phyloP scores from a whole-genome alignment of 2,329 filamentous ascomycete species.

The Talaromyces piceae region DNA sequence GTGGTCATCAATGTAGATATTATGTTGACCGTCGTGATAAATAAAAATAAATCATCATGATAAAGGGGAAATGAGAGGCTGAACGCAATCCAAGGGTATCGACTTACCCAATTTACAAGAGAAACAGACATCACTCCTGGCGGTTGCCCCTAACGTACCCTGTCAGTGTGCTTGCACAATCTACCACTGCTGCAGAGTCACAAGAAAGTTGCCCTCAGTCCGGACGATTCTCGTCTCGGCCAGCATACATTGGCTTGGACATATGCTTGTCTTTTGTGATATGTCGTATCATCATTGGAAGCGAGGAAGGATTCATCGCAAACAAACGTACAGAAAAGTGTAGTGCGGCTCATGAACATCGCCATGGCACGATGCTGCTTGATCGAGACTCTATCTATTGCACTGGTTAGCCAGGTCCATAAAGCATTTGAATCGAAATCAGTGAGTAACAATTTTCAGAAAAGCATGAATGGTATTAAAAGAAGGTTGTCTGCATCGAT shows the following conservation, averaged over 20 bases:
- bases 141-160: background rate
- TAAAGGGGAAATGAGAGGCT: slow-evolving; percentile 18
- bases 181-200: slow-evolving; percentile 17
- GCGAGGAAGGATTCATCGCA: slow-evolving; percentile 15
- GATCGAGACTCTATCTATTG: slow-evolving; percentile 1
- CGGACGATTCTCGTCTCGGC: slow-evolving; percentile 48
- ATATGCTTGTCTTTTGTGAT: slow-evolving; percentile 94
- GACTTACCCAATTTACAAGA: background rate
- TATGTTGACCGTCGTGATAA: slow-evolving; percentile 89
- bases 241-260: slow-evolving; percentile 60
- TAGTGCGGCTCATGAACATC: background rate
- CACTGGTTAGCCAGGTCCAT: slow-evolving; percentile 15
- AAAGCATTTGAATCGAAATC: slow-evolving; percentile 6
- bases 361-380: background rate
- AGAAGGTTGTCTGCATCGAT: slow-evolving; percentile 53
- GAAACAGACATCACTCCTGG: background rate
- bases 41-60: slow-evolving; percentile 59
- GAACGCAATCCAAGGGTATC: background rate
- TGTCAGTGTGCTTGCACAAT: slow-evolving; percentile 6
- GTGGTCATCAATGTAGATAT: slow-evolving; percentile 66
- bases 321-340: slow-evolving; percentile 20
- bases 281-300: slow-evolving; percentile 72
- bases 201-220: slow-evolving; percentile 29
- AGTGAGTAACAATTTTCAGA: slow-evolving; percentile 31
- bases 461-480: slow-evolving; percentile 55